phyloP scores from a whole-genome alignment of 345 rosid genomes.

The Pistacia vera region DNA sequence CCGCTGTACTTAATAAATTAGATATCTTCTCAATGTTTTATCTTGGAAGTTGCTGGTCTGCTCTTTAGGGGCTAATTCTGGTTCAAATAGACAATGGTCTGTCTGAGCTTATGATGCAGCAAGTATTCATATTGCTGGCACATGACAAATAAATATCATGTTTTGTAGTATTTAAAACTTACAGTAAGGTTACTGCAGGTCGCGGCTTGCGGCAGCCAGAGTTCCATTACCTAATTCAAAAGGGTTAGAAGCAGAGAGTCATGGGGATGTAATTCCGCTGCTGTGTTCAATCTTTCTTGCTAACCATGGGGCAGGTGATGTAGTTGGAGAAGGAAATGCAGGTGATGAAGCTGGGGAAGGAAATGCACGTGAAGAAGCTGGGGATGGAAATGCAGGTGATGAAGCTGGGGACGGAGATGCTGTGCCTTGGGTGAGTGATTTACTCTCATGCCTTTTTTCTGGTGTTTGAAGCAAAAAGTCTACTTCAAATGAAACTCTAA shows the following conservation, averaged over 20 bases:
- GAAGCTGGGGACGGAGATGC: conserved; percentile 55
- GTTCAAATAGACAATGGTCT: conserved; percentile 1
- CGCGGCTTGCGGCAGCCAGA: conserved; percentile 74
- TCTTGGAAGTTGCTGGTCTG: not conserved
- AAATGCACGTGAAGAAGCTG: too few relatives aligned
- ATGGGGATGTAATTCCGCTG: conserved; percentile 63
- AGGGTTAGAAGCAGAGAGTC: conserved; percentile 49
- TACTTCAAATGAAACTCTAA: not conserved
- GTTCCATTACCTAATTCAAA: conserved; percentile 55
- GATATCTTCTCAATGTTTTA: not conserved
- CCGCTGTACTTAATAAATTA: not conserved
- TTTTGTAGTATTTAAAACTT: not conserved
- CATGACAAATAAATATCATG: not conserved
- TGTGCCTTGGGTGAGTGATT: conserved; percentile 64
- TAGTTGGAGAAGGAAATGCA: conserved; percentile 39
- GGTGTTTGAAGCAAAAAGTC: not conserved
- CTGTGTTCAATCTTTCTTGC: conserved; percentile 87
- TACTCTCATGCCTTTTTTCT: conserved; percentile 2
- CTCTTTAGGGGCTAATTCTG: not conserved
- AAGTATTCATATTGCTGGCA: not conserved
- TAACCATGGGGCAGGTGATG: conserved; percentile 66
- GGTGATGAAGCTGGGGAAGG: too few relatives aligned
- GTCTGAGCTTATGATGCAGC: not conserved
- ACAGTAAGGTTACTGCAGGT: conserved; percentile 47
- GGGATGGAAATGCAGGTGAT: conserved; percentile 44